Base-by-base conservation (phyloP, 495 filamentous ascomycete species). In the Aspergillus haitiensis region DNA sequence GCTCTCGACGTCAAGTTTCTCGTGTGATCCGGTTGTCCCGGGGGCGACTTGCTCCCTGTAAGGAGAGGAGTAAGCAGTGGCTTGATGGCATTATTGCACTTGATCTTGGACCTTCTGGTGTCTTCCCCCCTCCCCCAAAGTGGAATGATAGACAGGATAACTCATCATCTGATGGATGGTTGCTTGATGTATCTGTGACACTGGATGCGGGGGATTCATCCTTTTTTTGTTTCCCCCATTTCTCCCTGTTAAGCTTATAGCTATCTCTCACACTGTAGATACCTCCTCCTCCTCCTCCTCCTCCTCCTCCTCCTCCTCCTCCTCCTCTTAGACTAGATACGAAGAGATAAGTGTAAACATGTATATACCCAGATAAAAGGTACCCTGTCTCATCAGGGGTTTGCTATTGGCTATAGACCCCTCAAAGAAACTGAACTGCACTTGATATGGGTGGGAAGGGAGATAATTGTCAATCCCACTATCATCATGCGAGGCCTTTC, bases 1-100 rank as follows among this genome's bases (percentile, higher is more conserved):
- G 60, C 58, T 66, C 64, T 70, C 71, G 68, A 75, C 72, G 72
- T 75, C 72, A 75, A 27, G 63, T 56, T 40, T 46, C 67, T 70
- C 66, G 70, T 67, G 65, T 73, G 64, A 73, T 72, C 62, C 66
- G 64, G 60, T 62, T 42, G 39, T 60, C 60, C 66, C 68, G 67
- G 54, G 21, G 21, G n/a, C 42, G 42, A 46, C 6, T 46, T 46
- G n/a, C 42, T 46, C 39, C 11, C 21, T 46, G 42, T 46, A n/a
- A 15, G 42, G 10, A 32, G 7, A 45, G 21, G 21, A 27, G 21
- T 27, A 27, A 27, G 21, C 21, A 27, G 21, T 27, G 21, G 21
- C 21, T 27, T 27, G 21, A 27, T 27, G 1, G 21, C 21, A 27
- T 27, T 27, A 27, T 27, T 27, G 1, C 21, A 27, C 21, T 27